Conservation (phyloP, 805 yeast species). For the Schwanniomyces occidentalis region DNA sequence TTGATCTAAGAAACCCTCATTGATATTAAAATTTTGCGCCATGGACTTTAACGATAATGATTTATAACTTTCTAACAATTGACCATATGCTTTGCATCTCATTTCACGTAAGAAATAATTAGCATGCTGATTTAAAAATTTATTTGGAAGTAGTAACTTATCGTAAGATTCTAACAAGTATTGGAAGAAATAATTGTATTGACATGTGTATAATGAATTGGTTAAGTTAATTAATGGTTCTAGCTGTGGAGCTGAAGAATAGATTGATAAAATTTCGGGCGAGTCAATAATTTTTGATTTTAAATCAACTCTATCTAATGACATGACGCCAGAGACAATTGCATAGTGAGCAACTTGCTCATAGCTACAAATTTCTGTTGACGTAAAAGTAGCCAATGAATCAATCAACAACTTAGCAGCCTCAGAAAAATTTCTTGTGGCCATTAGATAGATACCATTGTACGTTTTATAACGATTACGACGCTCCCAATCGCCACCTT, state of each 20-base stretch:
- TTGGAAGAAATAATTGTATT: conserved; percentile 77
- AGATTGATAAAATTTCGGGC: conserved; percentile 85
- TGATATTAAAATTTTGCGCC: conserved; percentile 93
- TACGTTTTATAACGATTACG: conserved; percentile 93
- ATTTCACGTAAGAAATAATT: conserved; percentile 86
- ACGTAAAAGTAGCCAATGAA: conserved; percentile 91
- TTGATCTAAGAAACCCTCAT: conserved; percentile 78
- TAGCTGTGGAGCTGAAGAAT: conserved; percentile 66
- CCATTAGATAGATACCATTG: conserved; percentile 77
- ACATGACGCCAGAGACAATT: conserved; percentile 80
- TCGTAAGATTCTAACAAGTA: conserved; percentile 77
- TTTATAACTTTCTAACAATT: conserved; percentile 90
- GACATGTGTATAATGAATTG: conserved; percentile 84
- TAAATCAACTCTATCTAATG: conserved; percentile 80
- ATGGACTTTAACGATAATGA: conserved; percentile 85
- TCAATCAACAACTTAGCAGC: conserved; percentile 86
- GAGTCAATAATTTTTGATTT: conserved; percentile 86
- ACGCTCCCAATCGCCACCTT: conserved; percentile 99
- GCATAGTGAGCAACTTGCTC: conserved; percentile 90
- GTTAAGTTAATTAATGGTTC: conserved; percentile 83
- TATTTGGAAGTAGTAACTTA: conserved; percentile 58
- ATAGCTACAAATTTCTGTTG: conserved; percentile 85
- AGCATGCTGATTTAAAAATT: conserved; percentile 74
- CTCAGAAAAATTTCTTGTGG: conserved; percentile 81
- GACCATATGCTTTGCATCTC: conserved; percentile 93